phyloP scores from a whole-genome alignment of 805 yeast species.

The Vanderwaltozyma verrucispora region DNA sequence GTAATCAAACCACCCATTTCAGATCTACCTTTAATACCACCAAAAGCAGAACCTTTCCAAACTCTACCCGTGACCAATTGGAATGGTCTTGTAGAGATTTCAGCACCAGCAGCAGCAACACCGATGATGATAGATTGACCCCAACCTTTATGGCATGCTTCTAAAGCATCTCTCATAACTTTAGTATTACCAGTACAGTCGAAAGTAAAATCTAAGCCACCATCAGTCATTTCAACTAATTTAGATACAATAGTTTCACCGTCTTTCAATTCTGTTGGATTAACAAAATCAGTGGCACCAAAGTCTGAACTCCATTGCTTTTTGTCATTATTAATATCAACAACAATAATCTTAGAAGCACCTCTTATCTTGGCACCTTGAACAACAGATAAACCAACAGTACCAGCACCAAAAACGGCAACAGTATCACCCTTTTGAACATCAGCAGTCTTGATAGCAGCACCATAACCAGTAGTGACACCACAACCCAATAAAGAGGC shows the following conservation, averaged over 20 bases:
- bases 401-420: slow-evolving; percentile 96
- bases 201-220: slow-evolving; percentile 92
- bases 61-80: slow-evolving; percentile 98
- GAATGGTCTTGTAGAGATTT: slow-evolving; percentile 95
- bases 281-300: slow-evolving; percentile 92
- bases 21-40: slow-evolving; percentile 96
- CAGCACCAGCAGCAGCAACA: slow-evolving; percentile 98
- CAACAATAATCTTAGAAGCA: slow-evolving; percentile 72
- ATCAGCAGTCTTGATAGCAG: slow-evolving; percentile 83
- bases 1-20: slow-evolving; percentile 88
- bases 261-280: slow-evolving; percentile 67
- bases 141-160: slow-evolving; percentile 99
- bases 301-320: slow-evolving; percentile 77
- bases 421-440: slow-evolving; percentile 87
- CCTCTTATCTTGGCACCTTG: slow-evolving; percentile 86
- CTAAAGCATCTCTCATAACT: slow-evolving; percentile 94
- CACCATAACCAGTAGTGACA: slow-evolving; percentile 97
- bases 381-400: slow-evolving; percentile 91
- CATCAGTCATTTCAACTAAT: slow-evolving; percentile 84
- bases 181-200: slow-evolving; percentile 96
- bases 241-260: slow-evolving; percentile 73
- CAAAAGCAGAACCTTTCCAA: slow-evolving; percentile 99
- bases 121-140: slow-evolving; percentile 93
- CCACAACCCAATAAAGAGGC: slow-evolving; percentile 96
- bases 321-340: slow-evolving; percentile 80